Evolutionary conservation across 371 early-diverging fungal species (phyloP), one percentile per base, ranked within the genome.

Genomic region (Mortierella sp.): DNA sequence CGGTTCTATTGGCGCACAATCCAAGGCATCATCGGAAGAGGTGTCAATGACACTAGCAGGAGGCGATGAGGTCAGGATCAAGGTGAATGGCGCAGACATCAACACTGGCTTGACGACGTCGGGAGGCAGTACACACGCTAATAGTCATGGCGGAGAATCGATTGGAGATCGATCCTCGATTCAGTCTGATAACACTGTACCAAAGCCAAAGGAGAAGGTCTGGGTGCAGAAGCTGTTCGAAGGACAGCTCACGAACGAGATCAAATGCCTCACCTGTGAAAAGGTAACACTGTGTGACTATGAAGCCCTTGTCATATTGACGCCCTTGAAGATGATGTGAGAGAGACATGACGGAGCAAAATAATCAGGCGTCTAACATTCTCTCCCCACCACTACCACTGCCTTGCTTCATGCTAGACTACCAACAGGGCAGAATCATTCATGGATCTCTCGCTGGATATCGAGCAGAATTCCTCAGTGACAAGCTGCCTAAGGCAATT

Each of bases 221-320:
- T 98, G 98, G 98, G 93, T 98, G 2, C 98, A 98, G 79, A 90
- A 91, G 47, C 82, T 98, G 44, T 98, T 98, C 78, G 97, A 97
- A 77, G 98, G 98, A 10, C 82, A 90, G 10, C 84, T 97, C 41
- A 95, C 96, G 2, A 98, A 96, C 80, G 98, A 98, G 79, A 98
- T 96, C 9, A 91, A 92, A 71, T 98, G 98, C 66, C 78, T 97
- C 29, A 96, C 94, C 39, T 98, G 98, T 81, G 98, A 98, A 79
- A 94, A 91, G 55, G 94, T 92, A 83, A 62, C 79, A n/a, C n/a
- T n/a, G n/a, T n/a, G n/a, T n/a, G n/a, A n/a, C n/a, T n/a, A n/a
- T n/a, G n/a, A n/a, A n/a, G n/a, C n/a, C n/a, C n/a, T n/a, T 29
- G 24, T 19, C 25, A 16, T 12, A 29, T 46, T 59, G 47, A 44